phyloP scores from a whole-genome alignment of 768 basidiomycete species.

The Tricholoma bakamatsutake region DNA sequence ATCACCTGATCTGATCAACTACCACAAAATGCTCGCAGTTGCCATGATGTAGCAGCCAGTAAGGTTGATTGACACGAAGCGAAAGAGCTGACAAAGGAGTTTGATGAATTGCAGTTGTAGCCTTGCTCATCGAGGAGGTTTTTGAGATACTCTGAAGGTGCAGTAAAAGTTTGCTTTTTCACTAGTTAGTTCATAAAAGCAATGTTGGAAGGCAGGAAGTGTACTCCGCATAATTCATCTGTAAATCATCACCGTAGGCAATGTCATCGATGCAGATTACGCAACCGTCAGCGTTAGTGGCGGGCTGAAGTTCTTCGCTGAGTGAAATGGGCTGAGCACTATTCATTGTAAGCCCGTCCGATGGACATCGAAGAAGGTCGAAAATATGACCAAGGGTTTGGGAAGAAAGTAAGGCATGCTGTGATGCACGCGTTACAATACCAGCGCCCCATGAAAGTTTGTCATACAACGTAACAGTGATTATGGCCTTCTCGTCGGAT shows the following conservation, averaged over 20 bases:
- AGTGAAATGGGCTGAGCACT: neutral
- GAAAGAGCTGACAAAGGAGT: conserved; percentile 48
- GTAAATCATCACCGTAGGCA: conserved; percentile 50
- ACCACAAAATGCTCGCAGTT: conserved; percentile 79
- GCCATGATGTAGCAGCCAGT: conserved; percentile 77
- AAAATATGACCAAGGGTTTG: conserved; percentile 66
- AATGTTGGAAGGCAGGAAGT: conserved; percentile 3
- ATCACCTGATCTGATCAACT: conserved; percentile 67
- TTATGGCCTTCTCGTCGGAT: conserved; percentile 34
- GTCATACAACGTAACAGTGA: conserved; percentile 57
- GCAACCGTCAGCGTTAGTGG: conserved; percentile 26
- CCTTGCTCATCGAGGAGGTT: conserved; percentile 31
- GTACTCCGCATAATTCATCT: conserved; percentile 52
- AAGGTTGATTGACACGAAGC: conserved; percentile 67
- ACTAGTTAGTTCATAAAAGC: conserved; percentile 37
- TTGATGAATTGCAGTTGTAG: conserved; percentile 37
- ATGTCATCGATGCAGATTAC: conserved; percentile 58
- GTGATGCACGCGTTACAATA: conserved; percentile 55
- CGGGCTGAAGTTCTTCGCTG: conserved; percentile 20
- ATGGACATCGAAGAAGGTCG: conserved; percentile 53
- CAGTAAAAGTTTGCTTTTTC: conserved; percentile 16
- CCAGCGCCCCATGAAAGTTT: conserved; percentile 57
- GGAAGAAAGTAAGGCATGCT: conserved; percentile 63
- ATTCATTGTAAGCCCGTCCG: conserved; percentile 39
- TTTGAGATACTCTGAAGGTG: conserved; percentile 26